Evolutionary conservation across 2,329 filamentous ascomycete species (phyloP).

Genomic region (Aphanocladium album): DNA sequence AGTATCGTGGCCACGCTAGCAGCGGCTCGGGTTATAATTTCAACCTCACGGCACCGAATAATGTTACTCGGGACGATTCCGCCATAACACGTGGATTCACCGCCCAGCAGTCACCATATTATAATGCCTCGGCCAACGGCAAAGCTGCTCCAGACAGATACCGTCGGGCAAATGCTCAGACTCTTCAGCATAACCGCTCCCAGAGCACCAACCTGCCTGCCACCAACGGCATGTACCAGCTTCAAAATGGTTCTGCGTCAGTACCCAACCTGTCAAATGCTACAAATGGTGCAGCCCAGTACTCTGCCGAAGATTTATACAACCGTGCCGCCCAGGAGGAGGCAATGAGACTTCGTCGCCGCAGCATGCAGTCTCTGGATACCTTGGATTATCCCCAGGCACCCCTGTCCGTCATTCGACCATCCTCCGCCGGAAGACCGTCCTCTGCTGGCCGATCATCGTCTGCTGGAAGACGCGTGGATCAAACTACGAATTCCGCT

Average conservation of each 20-base stretch:
- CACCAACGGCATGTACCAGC: constrained; percentile 24
- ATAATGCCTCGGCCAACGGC: constrained; percentile 34
- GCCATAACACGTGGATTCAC: constrained; percentile 39
- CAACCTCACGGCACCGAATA: constrained; percentile 29
- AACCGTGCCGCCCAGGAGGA: constrained; percentile 57
- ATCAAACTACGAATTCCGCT: constrained; percentile 34
- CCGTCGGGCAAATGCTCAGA: constrained; percentile 55
- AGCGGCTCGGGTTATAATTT: constrained; percentile 36
- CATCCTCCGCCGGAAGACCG: constrained; percentile 19
- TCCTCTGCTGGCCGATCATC: constrained; percentile 20
- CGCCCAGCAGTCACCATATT: constrained; percentile 41
- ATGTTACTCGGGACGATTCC: constrained; percentile 50
- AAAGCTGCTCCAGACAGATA: constrained; percentile 71
- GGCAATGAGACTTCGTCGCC: constrained; percentile 70
- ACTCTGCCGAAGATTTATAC: constrained; percentile 62
- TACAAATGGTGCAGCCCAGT: constrained; percentile 42
- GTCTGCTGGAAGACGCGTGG: constrained; percentile 20
- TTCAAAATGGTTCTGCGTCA: constrained; percentile 28
- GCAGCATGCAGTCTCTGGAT: constrained; percentile 70
- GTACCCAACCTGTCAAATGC: constrained; percentile 46
- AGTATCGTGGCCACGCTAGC: constrained; percentile 27
- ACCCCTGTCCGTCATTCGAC: constrained; percentile 36
- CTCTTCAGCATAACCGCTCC: constrained; percentile 31
- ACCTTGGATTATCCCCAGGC: constrained; percentile 9
- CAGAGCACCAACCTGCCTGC: constrained; percentile 30